Evolutionary conservation across 371 early-diverging fungal species (phyloP).

Genomic region (Mortierella sp.): DNA sequence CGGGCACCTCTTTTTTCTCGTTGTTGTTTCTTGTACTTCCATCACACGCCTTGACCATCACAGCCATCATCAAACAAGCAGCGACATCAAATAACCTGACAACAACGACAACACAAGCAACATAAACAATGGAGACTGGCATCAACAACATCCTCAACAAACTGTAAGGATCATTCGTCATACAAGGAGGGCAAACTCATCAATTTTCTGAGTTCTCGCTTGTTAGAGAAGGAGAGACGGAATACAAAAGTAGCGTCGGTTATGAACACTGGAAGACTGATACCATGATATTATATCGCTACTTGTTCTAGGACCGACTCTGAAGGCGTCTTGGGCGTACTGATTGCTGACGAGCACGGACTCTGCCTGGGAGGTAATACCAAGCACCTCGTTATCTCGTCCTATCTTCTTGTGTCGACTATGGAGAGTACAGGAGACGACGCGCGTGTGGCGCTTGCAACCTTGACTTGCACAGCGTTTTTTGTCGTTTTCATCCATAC

Average conservation of each 20-base stretch:
- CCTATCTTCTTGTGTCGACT: neutral
- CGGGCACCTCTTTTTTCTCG: neutral
- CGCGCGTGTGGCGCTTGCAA: neutral
- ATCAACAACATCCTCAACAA: slow-evolving; percentile 55
- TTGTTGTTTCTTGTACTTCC: neutral
- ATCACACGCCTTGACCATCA: slow-evolving; percentile 15
- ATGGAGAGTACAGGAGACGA: neutral
- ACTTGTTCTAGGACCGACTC: slow-evolving; percentile 36
- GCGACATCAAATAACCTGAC: neutral
- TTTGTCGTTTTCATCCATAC: too few species aligned
- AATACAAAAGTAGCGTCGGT: neutral
- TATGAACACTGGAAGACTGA: too few species aligned
- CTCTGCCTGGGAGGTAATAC: slow-evolving; percentile 59
- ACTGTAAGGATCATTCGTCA: slow-evolving; percentile 26
- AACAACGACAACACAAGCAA: neutral
- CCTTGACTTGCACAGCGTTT: neutral
- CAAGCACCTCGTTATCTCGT: neutral
- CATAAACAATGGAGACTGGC: slow-evolving; percentile 45
- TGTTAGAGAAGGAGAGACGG: neutral
- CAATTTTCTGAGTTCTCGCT: neutral
- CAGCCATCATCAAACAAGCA: neutral
- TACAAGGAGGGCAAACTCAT: neutral
- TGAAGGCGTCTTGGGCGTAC: slow-evolving; percentile 58
- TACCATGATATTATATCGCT: too few species aligned
- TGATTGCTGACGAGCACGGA: slow-evolving; percentile 59